These are phyloP conservation scores for Mortierella hygrophila DNA, from an alignment of 192 early-diverging fungal species.

Conservation along the genomic window DNA sequence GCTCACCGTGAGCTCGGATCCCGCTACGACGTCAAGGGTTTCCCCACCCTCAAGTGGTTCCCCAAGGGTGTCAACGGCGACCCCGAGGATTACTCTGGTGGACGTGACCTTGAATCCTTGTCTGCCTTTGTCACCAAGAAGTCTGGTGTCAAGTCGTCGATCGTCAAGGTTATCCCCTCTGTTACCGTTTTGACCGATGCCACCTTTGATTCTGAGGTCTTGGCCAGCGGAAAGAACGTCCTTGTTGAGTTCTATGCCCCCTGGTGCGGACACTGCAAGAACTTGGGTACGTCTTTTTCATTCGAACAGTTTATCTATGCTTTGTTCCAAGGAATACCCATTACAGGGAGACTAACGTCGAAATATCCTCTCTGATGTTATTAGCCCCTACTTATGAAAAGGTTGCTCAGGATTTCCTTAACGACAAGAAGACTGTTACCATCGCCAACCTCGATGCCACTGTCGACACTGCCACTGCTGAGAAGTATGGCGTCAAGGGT, in stretches of 20 bases:
- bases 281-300: slow-evolving; percentile 53
- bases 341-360: neutral
- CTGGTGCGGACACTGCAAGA: slow-evolving; percentile 91
- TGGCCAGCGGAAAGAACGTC: slow-evolving; percentile 78
- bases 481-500: slow-evolving; percentile 80
- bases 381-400: slow-evolving; percentile 94
- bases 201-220: slow-evolving; percentile 83
- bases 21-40: slow-evolving; percentile 83
- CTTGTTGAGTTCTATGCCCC: slow-evolving; percentile 97
- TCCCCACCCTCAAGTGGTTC: slow-evolving; percentile 96
- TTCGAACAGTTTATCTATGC: too few relatives aligned
- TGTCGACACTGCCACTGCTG: slow-evolving; percentile 72
- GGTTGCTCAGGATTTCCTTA: slow-evolving; percentile 86
- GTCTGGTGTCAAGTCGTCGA: slow-evolving; percentile 77
- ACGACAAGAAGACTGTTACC: slow-evolving; percentile 80
- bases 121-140: slow-evolving; percentile 84
- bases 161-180: slow-evolving; percentile 77
- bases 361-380: neutral
- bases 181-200: slow-evolving; percentile 79
- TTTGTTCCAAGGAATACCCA: neutral
- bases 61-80: slow-evolving; percentile 78
- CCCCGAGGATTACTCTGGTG: slow-evolving; percentile 85
- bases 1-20: slow-evolving; percentile 84
- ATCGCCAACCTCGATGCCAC: slow-evolving; percentile 96
- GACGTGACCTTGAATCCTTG: slow-evolving; percentile 87